Percentiles rank a stretch among this genome's conserved stretches.
These are phyloP conservation scores for Aspergillus sp. DNA, from an alignment of 2,329 filamentous ascomycete species.

Conservation along the genomic window DNA sequence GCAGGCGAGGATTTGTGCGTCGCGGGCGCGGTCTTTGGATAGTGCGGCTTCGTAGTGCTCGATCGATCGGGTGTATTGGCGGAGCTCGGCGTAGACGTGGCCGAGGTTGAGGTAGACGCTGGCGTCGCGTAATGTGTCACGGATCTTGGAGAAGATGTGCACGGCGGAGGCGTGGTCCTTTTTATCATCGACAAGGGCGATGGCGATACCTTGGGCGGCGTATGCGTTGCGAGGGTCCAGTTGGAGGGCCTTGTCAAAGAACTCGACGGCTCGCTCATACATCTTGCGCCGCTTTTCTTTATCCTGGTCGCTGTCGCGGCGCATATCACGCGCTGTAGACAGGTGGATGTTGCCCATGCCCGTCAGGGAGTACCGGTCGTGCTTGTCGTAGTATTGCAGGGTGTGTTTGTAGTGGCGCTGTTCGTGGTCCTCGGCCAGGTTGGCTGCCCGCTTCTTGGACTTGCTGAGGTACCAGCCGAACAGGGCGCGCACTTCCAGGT, in stretches of 20 bases:
- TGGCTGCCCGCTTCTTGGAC: slow-evolving; percentile 76
- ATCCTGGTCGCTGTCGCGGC: slow-evolving; percentile 82
- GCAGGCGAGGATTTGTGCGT: slow-evolving; percentile 79
- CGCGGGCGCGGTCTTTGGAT: slow-evolving; percentile 74
- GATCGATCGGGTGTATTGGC: slow-evolving; percentile 87
- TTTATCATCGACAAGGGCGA: slow-evolving; percentile 90
- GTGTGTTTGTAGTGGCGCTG: slow-evolving; percentile 96
- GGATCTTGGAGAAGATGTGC: slow-evolving; percentile 84
- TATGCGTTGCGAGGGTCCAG: slow-evolving; percentile 95
- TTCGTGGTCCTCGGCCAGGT: slow-evolving; percentile 85
- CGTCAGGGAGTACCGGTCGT: slow-evolving; percentile 93
- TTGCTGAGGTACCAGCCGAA: slow-evolving; percentile 96
- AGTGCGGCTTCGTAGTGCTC: slow-evolving; percentile 90
- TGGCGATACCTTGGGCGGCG: slow-evolving; percentile 92
- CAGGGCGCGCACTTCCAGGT: slow-evolving; percentile 87
- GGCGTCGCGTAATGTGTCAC: slow-evolving; percentile 84
- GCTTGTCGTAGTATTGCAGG: slow-evolving; percentile 90
- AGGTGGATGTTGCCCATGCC: slow-evolving; percentile 98
- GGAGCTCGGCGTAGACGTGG: slow-evolving; percentile 86
- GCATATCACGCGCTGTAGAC: slow-evolving; percentile 88
- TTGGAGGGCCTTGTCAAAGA: slow-evolving; percentile 95
- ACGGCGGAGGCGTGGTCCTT: slow-evolving; percentile 83
- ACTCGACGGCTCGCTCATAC: slow-evolving; percentile 92
- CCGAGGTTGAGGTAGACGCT: slow-evolving; percentile 91
- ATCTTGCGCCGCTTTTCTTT: slow-evolving; percentile 85